Evolutionary conservation across 2,329 filamentous ascomycete genomes (phyloP).

Genomic region (Aspergillus pseudoglaucus): DNA sequence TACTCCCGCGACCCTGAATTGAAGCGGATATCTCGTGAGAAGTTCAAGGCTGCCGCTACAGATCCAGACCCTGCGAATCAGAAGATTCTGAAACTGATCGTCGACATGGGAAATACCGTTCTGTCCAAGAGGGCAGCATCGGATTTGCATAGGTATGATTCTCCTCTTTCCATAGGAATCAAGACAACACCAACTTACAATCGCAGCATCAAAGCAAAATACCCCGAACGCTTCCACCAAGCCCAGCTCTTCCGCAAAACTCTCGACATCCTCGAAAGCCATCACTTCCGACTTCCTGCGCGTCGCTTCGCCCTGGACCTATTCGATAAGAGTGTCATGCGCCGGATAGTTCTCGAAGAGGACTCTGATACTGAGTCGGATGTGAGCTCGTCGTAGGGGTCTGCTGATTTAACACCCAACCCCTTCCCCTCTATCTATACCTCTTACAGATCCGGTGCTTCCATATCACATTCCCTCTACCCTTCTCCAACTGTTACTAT

Average conservation of each 20-base stretch:
- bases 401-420: neutral
- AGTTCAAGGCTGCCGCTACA: conserved; percentile 53
- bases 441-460: neutral
- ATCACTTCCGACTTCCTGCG: conserved; percentile 81
- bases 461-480: too few species aligned
- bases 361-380: conserved; percentile 43
- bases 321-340: conserved; percentile 84
- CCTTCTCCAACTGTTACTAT: too few species aligned
- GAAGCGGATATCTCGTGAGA: conserved; percentile 36
- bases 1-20: conserved; percentile 38
- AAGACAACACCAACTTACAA: neutral
- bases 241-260: conserved; percentile 76
- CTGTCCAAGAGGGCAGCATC: conserved; percentile 78
- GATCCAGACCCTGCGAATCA: conserved; percentile 58
- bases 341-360: conserved; percentile 75
- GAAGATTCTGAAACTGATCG: conserved; percentile 75
- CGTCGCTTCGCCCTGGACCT: conserved; percentile 87
- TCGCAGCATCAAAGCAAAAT: conserved; percentile 64
- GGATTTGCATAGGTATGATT: conserved; percentile 60
- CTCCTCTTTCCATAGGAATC: neutral
- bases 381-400: conserved; percentile 21
- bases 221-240: conserved; percentile 67
- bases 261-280: conserved; percentile 76
- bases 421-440: neutral
- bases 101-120: conserved; percentile 88